Percentiles rank a stretch among this genome's conserved stretches.
Evolutionary conservation across 2,329 filamentous ascomycete species (phyloP).

Genomic region (Pseudodiploospora longispora): DNA sequence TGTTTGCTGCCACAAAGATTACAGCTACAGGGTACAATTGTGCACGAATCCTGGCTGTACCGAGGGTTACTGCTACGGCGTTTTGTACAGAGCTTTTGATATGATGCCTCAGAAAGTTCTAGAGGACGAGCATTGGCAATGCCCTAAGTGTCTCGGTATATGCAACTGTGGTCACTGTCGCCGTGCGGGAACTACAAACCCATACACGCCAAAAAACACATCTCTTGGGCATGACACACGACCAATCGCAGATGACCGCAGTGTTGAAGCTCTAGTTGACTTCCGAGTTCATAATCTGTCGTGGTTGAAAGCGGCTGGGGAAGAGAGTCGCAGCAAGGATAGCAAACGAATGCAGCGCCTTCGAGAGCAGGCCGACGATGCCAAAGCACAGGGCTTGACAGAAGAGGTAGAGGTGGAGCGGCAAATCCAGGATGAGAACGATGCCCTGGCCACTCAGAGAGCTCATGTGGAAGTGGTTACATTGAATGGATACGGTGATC

Average conservation of each 20-base stretch:
- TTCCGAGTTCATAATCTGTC: slow-evolving; percentile 81
- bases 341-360: slow-evolving; percentile 50
- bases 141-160: slow-evolving; percentile 75
- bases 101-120: slow-evolving; percentile 76
- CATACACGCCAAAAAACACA: slow-evolving; percentile 82
- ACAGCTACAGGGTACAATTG: slow-evolving; percentile 74
- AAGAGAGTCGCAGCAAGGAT: slow-evolving; percentile 49
- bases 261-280: slow-evolving; percentile 83
- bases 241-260: slow-evolving; percentile 82
- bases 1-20: slow-evolving; percentile 72
- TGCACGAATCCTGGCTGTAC: slow-evolving; percentile 65
- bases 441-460: slow-evolving; percentile 1
- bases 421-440: slow-evolving; percentile 11
- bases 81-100: slow-evolving; percentile 84
- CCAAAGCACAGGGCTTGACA: slow-evolving; percentile 43
- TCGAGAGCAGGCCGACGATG: slow-evolving; percentile 47
- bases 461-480: neutral
- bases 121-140: slow-evolving; percentile 76
- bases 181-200: slow-evolving; percentile 54
- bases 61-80: slow-evolving; percentile 84
- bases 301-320: slow-evolving; percentile 61
- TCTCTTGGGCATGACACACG: slow-evolving; percentile 86
- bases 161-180: slow-evolving; percentile 83
- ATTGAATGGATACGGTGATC: slow-evolving; percentile 21
- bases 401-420: slow-evolving; percentile 20